These are phyloP conservation scores for Chytridium lagenaria DNA, from an alignment of 371 early-diverging fungal species.

Conservation along the genomic window DNA sequence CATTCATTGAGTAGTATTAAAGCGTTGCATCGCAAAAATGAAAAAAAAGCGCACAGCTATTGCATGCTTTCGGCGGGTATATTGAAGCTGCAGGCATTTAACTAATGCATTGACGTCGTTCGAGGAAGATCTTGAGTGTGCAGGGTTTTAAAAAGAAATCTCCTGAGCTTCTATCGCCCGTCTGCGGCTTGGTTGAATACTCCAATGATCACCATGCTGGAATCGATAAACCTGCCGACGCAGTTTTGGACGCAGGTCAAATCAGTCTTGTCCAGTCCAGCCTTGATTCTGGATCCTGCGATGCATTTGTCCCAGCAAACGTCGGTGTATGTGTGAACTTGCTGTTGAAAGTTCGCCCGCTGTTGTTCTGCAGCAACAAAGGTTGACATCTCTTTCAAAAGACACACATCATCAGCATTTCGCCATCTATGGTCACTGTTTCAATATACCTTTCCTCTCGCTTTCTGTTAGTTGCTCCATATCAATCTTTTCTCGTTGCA, in stretches of 20 bases:
- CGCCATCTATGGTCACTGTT: too few species aligned
- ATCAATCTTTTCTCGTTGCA: not conserved
- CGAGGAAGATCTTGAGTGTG: too few species aligned
- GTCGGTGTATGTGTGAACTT: slow-evolving; percentile 34
- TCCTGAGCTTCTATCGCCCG: slow-evolving; percentile 6
- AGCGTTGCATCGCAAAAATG: too few species aligned
- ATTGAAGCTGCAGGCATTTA: too few species aligned
- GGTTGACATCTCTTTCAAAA: slow-evolving; percentile 18
- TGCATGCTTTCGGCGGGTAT: too few species aligned
- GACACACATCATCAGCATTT: not conserved
- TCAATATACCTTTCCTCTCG: slow-evolving; percentile 30
- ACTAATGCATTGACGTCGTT: too few species aligned
- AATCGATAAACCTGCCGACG: slow-evolving; percentile 35
- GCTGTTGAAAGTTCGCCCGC: slow-evolving; percentile 29
- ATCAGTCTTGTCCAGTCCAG: slow-evolving; percentile 28
- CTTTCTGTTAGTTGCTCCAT: slow-evolving; percentile 24
- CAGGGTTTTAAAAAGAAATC: too few species aligned
- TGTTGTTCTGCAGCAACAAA: slow-evolving; percentile 31
- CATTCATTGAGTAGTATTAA: too few species aligned
- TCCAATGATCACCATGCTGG: slow-evolving; percentile 30
- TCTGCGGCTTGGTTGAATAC: slow-evolving; percentile 38
- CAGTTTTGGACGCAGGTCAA: slow-evolving; percentile 21
- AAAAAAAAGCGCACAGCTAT: too few species aligned
- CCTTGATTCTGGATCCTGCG: slow-evolving; percentile 28
- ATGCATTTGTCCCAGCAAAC: slow-evolving; percentile 45